phyloP scores from a whole-genome alignment of 2,329 filamentous ascomycete species.

The Chaetothyriales sp. region DNA sequence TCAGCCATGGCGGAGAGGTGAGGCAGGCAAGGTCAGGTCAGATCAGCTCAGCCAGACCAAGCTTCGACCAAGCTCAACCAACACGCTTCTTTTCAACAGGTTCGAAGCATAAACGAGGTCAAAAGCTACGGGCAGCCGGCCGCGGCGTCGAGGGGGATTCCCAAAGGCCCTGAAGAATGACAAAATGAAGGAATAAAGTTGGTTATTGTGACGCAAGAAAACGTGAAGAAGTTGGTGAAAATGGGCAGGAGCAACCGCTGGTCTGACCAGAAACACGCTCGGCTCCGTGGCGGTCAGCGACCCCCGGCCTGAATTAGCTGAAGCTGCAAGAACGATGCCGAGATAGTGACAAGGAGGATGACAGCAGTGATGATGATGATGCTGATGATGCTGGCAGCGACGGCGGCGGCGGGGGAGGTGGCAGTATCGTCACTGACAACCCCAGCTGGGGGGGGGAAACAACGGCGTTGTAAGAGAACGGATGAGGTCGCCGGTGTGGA shows the following conservation, averaged over 20 bases:
- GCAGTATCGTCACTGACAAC: not conserved
- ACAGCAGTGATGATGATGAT: not conserved
- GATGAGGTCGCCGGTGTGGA: slow-evolving; percentile 1
- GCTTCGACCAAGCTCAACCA: too few relatives aligned
- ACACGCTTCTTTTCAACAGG: not conserved
- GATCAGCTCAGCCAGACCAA: not conserved
- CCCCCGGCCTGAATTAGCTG: not conserved
- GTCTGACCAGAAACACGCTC: too few relatives aligned
- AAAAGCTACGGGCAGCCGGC: too few relatives aligned
- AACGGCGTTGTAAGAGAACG: not conserved
- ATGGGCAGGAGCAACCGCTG: not conserved
- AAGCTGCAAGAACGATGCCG: not conserved
- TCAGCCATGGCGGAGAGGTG: not conserved
- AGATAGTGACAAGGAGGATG: not conserved
- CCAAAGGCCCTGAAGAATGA: not conserved
- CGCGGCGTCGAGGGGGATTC: not conserved
- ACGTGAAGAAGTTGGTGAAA: not conserved
- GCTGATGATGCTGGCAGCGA: not conserved
- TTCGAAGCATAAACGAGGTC: too few relatives aligned
- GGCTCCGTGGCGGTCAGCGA: too few relatives aligned
- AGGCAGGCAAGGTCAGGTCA: not conserved
- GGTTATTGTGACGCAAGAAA: not conserved
- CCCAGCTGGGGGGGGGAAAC: not conserved
- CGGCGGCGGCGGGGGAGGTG: too few relatives aligned
- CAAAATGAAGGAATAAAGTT: not conserved